A percentile compares a stretch with the other conserved stretches of the same genome.
These are phyloP conservation scores for Vanderwaltozyma verrucispora DNA, from an alignment of 805 yeast species.

Conservation along the genomic window DNA sequence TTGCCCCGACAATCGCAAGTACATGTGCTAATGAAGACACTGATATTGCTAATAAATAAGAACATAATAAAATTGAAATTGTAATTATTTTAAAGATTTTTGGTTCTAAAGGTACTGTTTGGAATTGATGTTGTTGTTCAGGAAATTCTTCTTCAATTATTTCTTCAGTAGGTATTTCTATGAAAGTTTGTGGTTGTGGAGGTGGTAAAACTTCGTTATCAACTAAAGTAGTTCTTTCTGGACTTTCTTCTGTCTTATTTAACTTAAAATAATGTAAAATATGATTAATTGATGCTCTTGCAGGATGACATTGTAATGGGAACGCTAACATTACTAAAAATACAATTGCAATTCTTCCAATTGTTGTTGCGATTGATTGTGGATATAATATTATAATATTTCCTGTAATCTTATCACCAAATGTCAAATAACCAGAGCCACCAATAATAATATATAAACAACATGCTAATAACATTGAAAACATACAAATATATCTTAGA, in stretches of 20 bases:
- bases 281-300: slow-evolving; percentile 71
- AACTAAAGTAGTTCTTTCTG: slow-evolving; percentile 3
- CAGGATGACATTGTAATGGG: slow-evolving; percentile 87
- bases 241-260: neutral
- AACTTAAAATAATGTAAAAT: slow-evolving; percentile 41
- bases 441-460: slow-evolving; percentile 64
- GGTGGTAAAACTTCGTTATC: slow-evolving; percentile 1
- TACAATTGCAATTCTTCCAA: slow-evolving; percentile 76
- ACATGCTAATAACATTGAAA: slow-evolving; percentile 52
- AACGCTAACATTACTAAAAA: slow-evolving; percentile 73
- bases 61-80: slow-evolving; percentile 32
- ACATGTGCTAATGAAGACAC: slow-evolving; percentile 59
- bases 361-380: slow-evolving; percentile 48
- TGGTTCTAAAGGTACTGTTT: neutral
- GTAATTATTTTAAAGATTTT: slow-evolving; percentile 34
- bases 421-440: slow-evolving; percentile 71
- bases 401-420: slow-evolving; percentile 71
- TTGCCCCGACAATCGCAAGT: slow-evolving; percentile 67
- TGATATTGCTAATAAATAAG: slow-evolving; percentile 48
- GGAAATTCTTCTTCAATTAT: slow-evolving; percentile 24
- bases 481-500: slow-evolving; percentile 37
- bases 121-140: slow-evolving; percentile 8
- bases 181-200: neutral
- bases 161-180: slow-evolving; percentile 10
- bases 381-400: slow-evolving; percentile 76